Conservation (phyloP, 148 eudicot genomes). For the Cornus kousa region DNA sequence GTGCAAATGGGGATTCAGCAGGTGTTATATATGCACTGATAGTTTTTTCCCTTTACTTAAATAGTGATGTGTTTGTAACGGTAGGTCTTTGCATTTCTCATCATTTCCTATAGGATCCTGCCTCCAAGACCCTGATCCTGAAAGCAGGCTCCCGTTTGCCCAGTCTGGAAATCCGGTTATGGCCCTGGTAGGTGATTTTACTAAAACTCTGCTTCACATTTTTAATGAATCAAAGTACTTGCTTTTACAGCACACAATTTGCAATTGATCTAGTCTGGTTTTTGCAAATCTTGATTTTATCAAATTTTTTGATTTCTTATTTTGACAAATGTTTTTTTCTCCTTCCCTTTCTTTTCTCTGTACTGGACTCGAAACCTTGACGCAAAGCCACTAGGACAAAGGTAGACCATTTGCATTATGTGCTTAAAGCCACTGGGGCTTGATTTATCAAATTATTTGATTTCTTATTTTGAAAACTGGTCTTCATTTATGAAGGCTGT, state of each 20-base stretch:
- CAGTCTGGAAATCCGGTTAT: conserved; percentile 86
- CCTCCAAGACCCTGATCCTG: conserved; percentile 44
- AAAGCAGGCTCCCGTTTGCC: conserved; percentile 67
- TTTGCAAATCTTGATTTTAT: not conserved
- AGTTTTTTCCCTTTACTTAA: conserved; percentile 9
- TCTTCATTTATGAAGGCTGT: not conserved
- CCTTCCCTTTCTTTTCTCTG: no score
- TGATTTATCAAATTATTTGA: not conserved
- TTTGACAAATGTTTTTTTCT: not conserved
- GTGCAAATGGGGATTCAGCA: conserved; percentile 62
- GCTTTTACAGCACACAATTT: not conserved
- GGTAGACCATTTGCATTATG: no score
- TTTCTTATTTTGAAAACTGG: not conserved
- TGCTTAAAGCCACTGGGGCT: no score
- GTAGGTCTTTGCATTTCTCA: conserved; percentile 3
- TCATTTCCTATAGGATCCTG: conserved; percentile 42
- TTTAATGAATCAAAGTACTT: conserved; percentile 1
- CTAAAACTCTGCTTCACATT: conserved; percentile 1
- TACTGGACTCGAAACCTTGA: no score
- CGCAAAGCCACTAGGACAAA: no score
- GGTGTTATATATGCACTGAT: conserved; percentile 24
- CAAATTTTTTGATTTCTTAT: not conserved
- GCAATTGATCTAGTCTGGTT: not conserved
- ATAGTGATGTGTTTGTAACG: conserved; percentile 6
- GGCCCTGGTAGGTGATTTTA: conserved; percentile 60